Evolutionary conservation across 257 asterid genomes (phyloP).

Genomic region (Forsythia suspensa): DNA sequence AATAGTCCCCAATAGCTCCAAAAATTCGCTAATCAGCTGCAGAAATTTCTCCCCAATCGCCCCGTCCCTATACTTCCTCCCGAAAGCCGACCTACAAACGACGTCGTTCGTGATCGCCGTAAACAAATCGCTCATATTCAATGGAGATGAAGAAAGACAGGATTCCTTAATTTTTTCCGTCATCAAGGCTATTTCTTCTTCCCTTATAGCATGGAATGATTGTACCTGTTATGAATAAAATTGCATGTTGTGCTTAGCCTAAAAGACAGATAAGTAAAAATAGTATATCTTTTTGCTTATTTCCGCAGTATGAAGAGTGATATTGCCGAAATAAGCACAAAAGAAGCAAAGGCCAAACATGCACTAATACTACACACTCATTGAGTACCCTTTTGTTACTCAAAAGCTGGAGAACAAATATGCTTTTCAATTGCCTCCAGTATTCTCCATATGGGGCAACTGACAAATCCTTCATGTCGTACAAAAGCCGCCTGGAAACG

Average conservation of each 20-base stretch:
- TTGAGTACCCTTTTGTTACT: neutral
- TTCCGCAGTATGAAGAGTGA: too few relatives aligned
- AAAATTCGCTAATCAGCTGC: neutral
- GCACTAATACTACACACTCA: too few relatives aligned
- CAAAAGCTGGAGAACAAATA: constrained; percentile 14
- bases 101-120: neutral
- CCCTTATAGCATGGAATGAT: neutral
- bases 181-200: constrained; percentile 8
- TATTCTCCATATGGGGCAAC: constrained; percentile 9
- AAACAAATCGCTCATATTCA: constrained; percentile 5
- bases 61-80: too few relatives aligned
- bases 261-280: too few relatives aligned
- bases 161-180: neutral
- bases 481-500: neutral
- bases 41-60: neutral
- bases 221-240: neutral
- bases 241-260: too few relatives aligned
- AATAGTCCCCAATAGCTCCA: neutral
- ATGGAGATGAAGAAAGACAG: neutral
- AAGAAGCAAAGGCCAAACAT: too few relatives aligned
- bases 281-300: too few relatives aligned
- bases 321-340: too few relatives aligned
- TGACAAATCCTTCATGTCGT: neutral
- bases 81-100: too few relatives aligned
- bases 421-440: constrained; percentile 20